Base-by-base conservation (phyloP, 352 stramenopile genomes). In the Pythium apleroticum region DNA sequence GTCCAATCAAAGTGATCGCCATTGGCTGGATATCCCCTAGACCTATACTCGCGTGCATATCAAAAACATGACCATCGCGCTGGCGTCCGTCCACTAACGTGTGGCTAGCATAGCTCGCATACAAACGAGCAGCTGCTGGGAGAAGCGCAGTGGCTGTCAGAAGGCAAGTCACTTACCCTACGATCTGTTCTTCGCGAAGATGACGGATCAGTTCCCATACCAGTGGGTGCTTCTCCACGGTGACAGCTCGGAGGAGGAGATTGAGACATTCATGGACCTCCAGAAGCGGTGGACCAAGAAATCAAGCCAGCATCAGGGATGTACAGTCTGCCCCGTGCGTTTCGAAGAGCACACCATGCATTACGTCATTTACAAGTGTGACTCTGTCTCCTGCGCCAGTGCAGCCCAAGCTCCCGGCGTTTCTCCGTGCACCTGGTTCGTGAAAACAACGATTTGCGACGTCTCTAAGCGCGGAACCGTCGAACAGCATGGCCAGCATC, bases 241-340 rank as follows among this genome's bases (percentile, higher is more conserved):
- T 11, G 53, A 60, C 35, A 49, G 53, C 53, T 60, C 53, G 1
- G 53, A 50, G 33, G 19, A 35, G 14, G 33, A 60, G 35, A 28
- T 52, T 6, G 53, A 37, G 35, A 14, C 33, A 39, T 14, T 49
- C 3, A n/a, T 60, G 14, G 53, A 60, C 53, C 8, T 14, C 12
- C 53, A 50, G 37, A 60, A 60, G 53, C 37, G 8, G 14, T 60
- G 37, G n/a, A n/a, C 46, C 3, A 60, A 60, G 53, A 60, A 60
- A 35, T 35, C 37, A 17, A 60, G 53, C 30, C 53, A 52, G 37
- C 53, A 60, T 22, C 30, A 60, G 33, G 4, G 20, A 9, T 60
- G 53, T 15, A 14, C 17, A 19, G 33, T 60, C 10, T 60, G 53
- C 15, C 14, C 37, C 10, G n/a, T 45, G 9, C 55, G 55, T 25